Evolutionary conservation across 176 grass and related monocot genomes (phyloP).

Genomic region (Panicum miliaceum): DNA sequence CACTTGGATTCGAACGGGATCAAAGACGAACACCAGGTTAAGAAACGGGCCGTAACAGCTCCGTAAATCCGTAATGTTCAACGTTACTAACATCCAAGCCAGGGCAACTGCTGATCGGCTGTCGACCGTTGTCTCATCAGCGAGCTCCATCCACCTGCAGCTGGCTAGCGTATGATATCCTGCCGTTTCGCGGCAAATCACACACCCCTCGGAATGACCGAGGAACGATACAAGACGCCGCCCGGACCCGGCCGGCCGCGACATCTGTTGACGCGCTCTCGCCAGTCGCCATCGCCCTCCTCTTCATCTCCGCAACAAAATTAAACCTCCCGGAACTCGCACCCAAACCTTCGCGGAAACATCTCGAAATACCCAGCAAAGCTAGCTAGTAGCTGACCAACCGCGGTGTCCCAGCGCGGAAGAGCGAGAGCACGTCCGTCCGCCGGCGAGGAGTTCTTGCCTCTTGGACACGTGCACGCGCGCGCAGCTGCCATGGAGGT

Average conservation of each 20-base stretch:
- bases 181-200: not conserved
- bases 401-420: not conserved
- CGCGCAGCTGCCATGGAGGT: conserved; percentile 38
- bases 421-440: not conserved
- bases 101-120: not conserved
- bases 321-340: not conserved
- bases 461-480: not conserved
- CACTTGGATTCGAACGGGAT: no score
- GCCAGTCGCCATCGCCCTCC: not conserved
- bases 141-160: conserved; percentile 14
- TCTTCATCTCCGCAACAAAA: not conserved
- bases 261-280: conserved; percentile 28
- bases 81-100: not conserved
- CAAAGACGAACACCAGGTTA: no score
- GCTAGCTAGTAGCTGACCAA: not conserved
- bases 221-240: conserved; percentile 12
- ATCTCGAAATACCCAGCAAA: not conserved
- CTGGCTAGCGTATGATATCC: not conserved
- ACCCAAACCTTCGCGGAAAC: not conserved
- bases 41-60: not conserved
- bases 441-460: not conserved
- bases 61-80: not conserved
- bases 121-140: conserved; percentile 7
- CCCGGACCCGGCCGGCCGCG: conserved; percentile 34
- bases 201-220: conserved; percentile 33